Evolutionary conservation across 352 stramenopile species (phyloP).

Genomic region (Achlya hypogyna): DNA sequence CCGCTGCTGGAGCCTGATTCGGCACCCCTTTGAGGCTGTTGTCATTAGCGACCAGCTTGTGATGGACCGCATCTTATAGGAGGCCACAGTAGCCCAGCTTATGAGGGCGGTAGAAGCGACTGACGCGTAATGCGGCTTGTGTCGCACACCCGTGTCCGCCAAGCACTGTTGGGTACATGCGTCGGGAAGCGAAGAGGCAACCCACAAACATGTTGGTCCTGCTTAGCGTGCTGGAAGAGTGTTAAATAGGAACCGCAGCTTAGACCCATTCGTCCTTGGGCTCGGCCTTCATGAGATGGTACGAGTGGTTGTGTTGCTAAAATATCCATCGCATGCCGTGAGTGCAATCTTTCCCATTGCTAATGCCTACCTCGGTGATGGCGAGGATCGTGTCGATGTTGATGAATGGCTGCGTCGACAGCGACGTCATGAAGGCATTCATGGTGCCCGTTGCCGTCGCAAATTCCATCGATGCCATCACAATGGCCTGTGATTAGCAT

Average conservation of each 20-base stretch:
- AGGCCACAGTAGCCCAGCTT: no score
- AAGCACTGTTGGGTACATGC: no score
- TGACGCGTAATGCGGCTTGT: not conserved
- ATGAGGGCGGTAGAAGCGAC: not conserved
- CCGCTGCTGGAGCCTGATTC: no score
- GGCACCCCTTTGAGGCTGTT: no score
- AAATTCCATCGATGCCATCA: conserved; percentile 60
- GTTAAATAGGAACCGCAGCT: not conserved
- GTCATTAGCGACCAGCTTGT: no score
- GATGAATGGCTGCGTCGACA: conserved; percentile 72
- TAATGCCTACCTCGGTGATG: conserved; percentile 15
- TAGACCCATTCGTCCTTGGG: conserved; percentile 8
- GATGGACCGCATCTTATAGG: no score
- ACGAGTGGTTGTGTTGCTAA: conserved; percentile 20
- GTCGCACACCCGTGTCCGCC: not conserved
- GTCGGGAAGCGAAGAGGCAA: not conserved
- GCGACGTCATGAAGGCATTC: conserved; percentile 70
- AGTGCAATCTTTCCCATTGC: not conserved
- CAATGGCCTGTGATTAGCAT: conserved; percentile 35
- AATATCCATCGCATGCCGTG: not conserved
- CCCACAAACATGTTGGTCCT: not conserved
- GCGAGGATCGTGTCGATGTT: conserved; percentile 23
- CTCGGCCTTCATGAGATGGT: not conserved
- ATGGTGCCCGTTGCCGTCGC: conserved; percentile 56
- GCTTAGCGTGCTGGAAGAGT: no score